phyloP scores from a whole-genome alignment of 345 rosid species.

The Cardamine chenopodiifolia region DNA sequence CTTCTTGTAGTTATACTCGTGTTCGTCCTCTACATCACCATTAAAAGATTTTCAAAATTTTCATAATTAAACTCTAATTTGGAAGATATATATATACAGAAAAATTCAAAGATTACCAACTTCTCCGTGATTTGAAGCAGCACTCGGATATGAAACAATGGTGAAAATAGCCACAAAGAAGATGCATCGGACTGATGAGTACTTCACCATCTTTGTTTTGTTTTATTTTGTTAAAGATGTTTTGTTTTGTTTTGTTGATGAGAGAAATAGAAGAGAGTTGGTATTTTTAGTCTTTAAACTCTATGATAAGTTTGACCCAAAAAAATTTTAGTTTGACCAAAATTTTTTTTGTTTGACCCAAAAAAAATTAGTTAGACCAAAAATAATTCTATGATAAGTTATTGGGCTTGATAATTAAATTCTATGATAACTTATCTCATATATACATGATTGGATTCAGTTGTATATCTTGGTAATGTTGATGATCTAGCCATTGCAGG shows the following conservation, averaged over 20 bases:
- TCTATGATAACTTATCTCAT: too few species aligned
- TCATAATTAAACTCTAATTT: background rate
- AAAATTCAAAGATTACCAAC: constrained; percentile 4
- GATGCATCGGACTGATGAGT: constrained; percentile 17
- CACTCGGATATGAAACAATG: constrained; percentile 14
- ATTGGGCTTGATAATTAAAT: too few species aligned
- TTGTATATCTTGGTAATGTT: too few species aligned
- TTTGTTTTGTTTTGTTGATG: constrained; percentile 4
- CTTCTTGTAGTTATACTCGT: constrained; percentile 55
- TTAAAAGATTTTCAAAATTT: background rate
- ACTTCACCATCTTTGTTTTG: constrained; percentile 20
- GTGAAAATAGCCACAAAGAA: constrained; percentile 22
- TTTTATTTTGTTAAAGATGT: background rate
- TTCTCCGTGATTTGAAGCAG: constrained; percentile 40
- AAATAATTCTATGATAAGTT: too few species aligned
- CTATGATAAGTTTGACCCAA: background rate
- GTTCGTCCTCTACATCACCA: constrained; percentile 61
- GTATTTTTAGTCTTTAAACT: background rate
- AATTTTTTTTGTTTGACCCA: too few species aligned
- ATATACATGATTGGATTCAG: too few species aligned
- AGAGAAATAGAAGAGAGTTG: background rate
- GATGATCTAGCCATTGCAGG: too few species aligned
- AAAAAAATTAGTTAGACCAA: too few species aligned
- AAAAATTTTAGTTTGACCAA: too few species aligned
- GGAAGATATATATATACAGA: background rate